Conservation (phyloP, 257 asterid genomes). For the Salvia rosmarinus region DNA sequence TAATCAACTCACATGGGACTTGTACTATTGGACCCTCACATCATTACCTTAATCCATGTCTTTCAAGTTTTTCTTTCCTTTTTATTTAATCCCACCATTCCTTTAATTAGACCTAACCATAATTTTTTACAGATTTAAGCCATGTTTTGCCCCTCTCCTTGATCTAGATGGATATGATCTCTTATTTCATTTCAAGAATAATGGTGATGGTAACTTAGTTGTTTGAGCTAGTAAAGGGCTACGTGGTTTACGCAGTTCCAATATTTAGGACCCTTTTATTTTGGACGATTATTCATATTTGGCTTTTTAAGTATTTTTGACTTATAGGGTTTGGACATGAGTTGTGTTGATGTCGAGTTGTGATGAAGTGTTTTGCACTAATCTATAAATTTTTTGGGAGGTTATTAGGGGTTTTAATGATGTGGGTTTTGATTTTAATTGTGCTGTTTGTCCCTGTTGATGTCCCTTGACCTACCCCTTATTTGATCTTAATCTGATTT, state of each 20-base stretch:
- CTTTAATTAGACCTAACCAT: slow-evolving; percentile 20
- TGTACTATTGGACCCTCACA: slow-evolving; percentile 64
- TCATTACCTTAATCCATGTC: slow-evolving; percentile 47
- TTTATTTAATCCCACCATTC: slow-evolving; percentile 29
- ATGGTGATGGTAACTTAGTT: background rate
- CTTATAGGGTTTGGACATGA: background rate
- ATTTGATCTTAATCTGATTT: background rate
- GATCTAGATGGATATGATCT: background rate
- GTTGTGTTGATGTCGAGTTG: background rate
- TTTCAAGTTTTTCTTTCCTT: slow-evolving; percentile 35
- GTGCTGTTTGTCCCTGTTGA: background rate
- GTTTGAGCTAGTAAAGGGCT: slow-evolving; percentile 14
- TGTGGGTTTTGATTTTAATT: background rate
- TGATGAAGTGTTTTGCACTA: background rate
- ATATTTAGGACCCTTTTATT: slow-evolving; percentile 5
- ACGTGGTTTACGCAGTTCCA: slow-evolving; percentile 32
- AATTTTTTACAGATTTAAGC: slow-evolving; percentile 20
- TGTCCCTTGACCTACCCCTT: too few relatives aligned
- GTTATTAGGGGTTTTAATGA: background rate
- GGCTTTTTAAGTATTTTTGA: background rate
- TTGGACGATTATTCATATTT: slow-evolving; percentile 9
- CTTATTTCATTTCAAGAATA: background rate
- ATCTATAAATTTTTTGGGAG: background rate
- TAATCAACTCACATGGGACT: slow-evolving; percentile 88
- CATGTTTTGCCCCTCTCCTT: slow-evolving; percentile 28